Evolutionary conservation across 495 filamentous ascomycete species (phyloP), one percentile per base, ranked within the genome.

Genomic region (Echria macrotheca): DNA sequence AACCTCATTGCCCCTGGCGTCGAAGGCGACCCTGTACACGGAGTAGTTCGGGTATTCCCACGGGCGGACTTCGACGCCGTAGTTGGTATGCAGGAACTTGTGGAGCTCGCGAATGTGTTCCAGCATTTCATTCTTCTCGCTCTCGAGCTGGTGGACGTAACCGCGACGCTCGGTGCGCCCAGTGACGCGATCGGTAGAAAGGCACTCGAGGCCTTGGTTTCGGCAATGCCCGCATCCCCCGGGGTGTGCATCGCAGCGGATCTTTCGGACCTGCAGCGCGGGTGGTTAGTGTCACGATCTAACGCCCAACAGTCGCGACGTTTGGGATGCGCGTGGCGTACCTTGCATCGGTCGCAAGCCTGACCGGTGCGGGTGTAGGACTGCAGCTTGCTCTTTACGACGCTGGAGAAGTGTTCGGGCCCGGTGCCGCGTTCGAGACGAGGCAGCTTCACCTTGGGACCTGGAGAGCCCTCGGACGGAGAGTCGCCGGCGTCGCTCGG

Each of bases 331-430:
- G 42, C 17, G 50, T 28, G 45, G 66, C 76, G 49, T 69, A 90
- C 89, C 76, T 89, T 89, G 74, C 90, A 96, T 41, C 90, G 77
- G 60, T 95, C 90, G 74, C 90, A 96, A 4, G 90, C 90, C 63
- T 93, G 89, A 3, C 87, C 86, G 0, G 86, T 93, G 14, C 88
- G 76, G 15, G 77, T 81, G 42, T 82, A 83, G 15, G 74, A 76
- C 50, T 74, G 73, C 41, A 83, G 65, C 58, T 78, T 79, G 66
- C 76, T 81, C 69, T 78, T 81, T 28, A 88, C 81, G 38, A 77
- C 74, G 48, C 71, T 78, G 3, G 84, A 87, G 55, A 86, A 86
- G 40, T 87, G 80, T 21, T 80, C 77, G n/a, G n/a, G n/a, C n/a
- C n/a, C n/a, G 28, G 77, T 63, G 25, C 59, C 58, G 46, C 68